Evolutionary conservation across 768 basidiomycete genomes (phyloP).

Genomic region (Lentinula lateritia): DNA sequence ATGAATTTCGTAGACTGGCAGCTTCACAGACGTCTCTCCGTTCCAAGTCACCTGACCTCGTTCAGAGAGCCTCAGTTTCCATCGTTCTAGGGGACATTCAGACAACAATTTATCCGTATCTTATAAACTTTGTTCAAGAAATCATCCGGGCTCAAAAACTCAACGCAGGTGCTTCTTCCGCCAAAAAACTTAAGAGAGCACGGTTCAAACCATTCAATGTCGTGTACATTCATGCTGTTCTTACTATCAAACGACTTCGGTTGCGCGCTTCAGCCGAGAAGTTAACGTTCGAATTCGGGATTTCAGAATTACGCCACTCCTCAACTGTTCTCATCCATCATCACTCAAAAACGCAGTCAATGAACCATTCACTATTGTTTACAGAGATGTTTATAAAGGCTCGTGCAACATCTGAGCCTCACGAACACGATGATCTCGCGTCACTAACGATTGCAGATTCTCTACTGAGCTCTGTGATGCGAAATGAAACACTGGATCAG

Average conservation of each 20-base stretch:
- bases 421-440: slow-evolving; percentile 55
- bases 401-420: slow-evolving; percentile 40
- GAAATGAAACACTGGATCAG: slow-evolving; percentile 37
- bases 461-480: slow-evolving; percentile 39
- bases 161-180: slow-evolving; percentile 18
- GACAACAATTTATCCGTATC: slow-evolving; percentile 45
- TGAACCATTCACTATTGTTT: slow-evolving; percentile 44
- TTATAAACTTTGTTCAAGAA: slow-evolving; percentile 56
- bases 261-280: slow-evolving; percentile 69
- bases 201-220: neutral
- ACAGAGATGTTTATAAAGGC: slow-evolving; percentile 53
- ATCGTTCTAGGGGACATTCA: slow-evolving; percentile 35
- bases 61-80: slow-evolving; percentile 27
- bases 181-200: neutral
- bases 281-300: slow-evolving; percentile 56
- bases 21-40: slow-evolving; percentile 41
- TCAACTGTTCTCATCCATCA: neutral
- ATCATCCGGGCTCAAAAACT: slow-evolving; percentile 44
- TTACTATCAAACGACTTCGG: slow-evolving; percentile 37
- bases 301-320: slow-evolving; percentile 19
- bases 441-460: slow-evolving; percentile 46
- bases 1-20: slow-evolving; percentile 6
- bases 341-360: slow-evolving; percentile 28
- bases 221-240: slow-evolving; percentile 27
- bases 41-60: slow-evolving; percentile 21